phyloP scores from a whole-genome alignment of 1,139 yeast species.

The Chernovozyma sophiae-reginae region DNA sequence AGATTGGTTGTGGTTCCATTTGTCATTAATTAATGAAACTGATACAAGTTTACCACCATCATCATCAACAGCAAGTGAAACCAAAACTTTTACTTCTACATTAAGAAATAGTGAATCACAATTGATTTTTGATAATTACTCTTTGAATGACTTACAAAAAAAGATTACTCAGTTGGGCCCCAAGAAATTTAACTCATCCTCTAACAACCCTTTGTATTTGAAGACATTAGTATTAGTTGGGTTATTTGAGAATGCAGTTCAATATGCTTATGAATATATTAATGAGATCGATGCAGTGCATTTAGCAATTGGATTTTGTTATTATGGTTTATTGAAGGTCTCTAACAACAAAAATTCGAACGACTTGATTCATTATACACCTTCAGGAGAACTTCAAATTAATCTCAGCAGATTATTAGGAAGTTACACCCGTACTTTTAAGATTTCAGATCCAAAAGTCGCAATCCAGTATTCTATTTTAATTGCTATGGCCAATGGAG shows the following conservation, averaged over 20 bases:
- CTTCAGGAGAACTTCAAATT: constrained; percentile 40
- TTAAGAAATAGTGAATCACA: constrained; percentile 29
- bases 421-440: constrained; percentile 75
- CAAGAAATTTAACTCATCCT: constrained; percentile 59
- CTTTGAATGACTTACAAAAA: constrained; percentile 69
- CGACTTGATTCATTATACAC: constrained; percentile 29
- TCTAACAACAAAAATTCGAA: constrained; percentile 18
- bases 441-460: constrained; percentile 80
- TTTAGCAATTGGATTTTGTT: constrained; percentile 75
- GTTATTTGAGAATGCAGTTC: constrained; percentile 76
- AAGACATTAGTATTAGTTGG: constrained; percentile 76
- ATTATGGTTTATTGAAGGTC: constrained; percentile 67
- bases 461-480: constrained; percentile 85
- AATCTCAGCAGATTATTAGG: constrained; percentile 61
- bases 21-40: constrained; percentile 66
- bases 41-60: constrained; percentile 12
- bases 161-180: constrained; percentile 71
- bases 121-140: constrained; percentile 67
- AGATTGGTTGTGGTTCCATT: constrained; percentile 97
- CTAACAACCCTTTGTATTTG: constrained; percentile 70
- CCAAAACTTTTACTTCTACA: constrained; percentile 8
- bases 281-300: constrained; percentile 89
- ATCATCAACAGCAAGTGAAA: constrained; percentile 14
- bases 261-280: constrained; percentile 55
- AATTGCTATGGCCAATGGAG: constrained; percentile 53